Base-by-base conservation (phyloP, 768 basidiomycete genomes). In the Podaxis sp. region DNA sequence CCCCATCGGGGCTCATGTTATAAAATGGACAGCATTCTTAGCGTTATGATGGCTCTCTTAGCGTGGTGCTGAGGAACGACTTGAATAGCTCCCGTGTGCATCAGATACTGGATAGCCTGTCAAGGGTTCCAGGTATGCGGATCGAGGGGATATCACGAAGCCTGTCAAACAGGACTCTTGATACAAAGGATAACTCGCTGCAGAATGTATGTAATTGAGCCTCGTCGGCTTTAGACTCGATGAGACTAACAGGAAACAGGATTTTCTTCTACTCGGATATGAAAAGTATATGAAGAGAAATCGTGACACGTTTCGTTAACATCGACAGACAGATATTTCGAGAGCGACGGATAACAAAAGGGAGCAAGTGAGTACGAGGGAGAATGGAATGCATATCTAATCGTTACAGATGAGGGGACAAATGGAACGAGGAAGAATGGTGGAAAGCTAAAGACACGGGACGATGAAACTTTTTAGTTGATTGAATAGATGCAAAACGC, bases 341-440 rank as follows among this genome's bases (percentile, higher is more conserved):
- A 74, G 69, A 70, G 69, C 70, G 66, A 68, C 57, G 41, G 70
- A 73, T 64, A 74, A 70, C 70, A 73, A 69, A 59, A 56, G 66
- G 71, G 73, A 64, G 62, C 66, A 69, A 63, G 69, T 67, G 57
- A 73, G 71, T 75, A 72, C 49, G 63, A 63, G 49, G 64, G 69
- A 62, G 66, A 74, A 69, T 71, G 71, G 75, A 71, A 75, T 73
- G 83, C 82, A 85, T 87, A 80, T 88, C 85, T 89, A 87, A 82
- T 86, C 83, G 82, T 87, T 89, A 88, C 87, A 86, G 63, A 66
- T 73, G 73, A 73, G 74, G 71, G 61, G 37, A 54, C 27, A 59
- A 68, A 66, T 64, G 66, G 66, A 66, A 65, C 61, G 55, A 56
- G 65, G 58, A 59, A 22, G 33, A 33, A 60, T 46, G 43, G 51